Base-by-base conservation (phyloP, 345 rosid species). In the Eutrema yunnanense region DNA sequence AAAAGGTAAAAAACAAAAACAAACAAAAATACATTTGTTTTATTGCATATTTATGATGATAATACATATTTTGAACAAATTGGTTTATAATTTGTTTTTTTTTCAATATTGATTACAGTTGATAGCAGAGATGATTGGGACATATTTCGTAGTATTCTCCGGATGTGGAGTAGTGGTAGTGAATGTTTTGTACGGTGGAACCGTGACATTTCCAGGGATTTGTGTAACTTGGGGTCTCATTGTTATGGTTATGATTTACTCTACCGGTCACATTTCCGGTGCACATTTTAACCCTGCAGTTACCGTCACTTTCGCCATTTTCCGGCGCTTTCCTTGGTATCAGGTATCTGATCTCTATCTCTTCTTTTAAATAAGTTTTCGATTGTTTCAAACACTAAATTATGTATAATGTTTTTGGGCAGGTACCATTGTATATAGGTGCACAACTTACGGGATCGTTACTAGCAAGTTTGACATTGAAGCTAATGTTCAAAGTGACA, bases 241-340 rank as follows among this genome's bases (percentile, higher is more conserved):
- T 49, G 86, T 87, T 3, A 86, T 84, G 89, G 91, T 87, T 16
- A 83, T 91, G 90, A 42, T 87, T 6, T 89, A 87, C 51, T 76
- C 92, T 6, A 76, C 82, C 2, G 91, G 91, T 54, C 92, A 89
- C 71, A 82, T 89, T 16, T 91, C 97, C 36, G 96, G 96, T 10
- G 97, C 89, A 14, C 92, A 90, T 81, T 84, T 90, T 61, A 86
- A 91, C 36, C 92, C 90, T 0, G 88, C 91, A 2, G 91, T 91
- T 46, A 87, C 97, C 33, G 22, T 91, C 38, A 72, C 93, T 27
- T 81, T 78, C 6, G 86, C 92, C 4, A 30, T 85, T 74, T 84
- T 86, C 44, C 71, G 84, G 7, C 80, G 81, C 5, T 85, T 89
- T 32, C 90, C 90, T 4, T 44, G 29, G 9, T 54, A 51, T 51